Conservation (phyloP, 208 protist genomes). For the Acanthamoeba divionensis region DNA sequence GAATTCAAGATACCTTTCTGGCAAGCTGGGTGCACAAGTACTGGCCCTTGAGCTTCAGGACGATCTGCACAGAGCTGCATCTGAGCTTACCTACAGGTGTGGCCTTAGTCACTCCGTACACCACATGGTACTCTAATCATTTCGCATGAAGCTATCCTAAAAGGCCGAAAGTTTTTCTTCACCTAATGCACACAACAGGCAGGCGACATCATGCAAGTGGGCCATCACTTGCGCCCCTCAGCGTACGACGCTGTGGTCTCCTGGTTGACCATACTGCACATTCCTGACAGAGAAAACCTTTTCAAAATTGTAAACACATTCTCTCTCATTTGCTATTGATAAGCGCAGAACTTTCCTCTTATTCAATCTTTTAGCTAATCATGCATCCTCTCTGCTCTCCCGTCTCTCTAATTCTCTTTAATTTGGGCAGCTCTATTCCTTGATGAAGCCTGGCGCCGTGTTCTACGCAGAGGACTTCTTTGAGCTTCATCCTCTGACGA, state of each 20-base stretch:
- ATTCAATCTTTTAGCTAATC: too few relatives aligned
- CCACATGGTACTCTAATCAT: background rate
- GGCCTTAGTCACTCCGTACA: constrained; percentile 11
- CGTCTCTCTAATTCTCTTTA: too few relatives aligned
- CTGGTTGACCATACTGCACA: constrained; percentile 57
- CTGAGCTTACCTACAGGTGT: constrained; percentile 7
- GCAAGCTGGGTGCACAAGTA: constrained; percentile 10
- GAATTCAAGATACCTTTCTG: constrained; percentile 13
- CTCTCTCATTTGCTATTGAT: background rate
- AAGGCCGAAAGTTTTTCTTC: constrained; percentile 8
- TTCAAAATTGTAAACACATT: constrained; percentile 41
- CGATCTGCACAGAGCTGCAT: constrained; percentile 23
- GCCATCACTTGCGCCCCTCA: constrained; percentile 26
- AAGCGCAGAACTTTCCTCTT: too few relatives aligned
- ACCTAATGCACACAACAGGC: background rate
- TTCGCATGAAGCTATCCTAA: background rate
- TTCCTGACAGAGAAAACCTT: constrained; percentile 10
- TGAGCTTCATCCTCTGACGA: background rate
- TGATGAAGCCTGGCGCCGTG: constrained; percentile 45
- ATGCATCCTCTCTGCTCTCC: too few relatives aligned
- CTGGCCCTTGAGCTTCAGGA: constrained; percentile 55
- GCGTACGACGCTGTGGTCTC: constrained; percentile 58
- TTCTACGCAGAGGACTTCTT: constrained; percentile 63
- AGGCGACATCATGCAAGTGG: constrained; percentile 54
- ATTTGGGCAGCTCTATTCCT: constrained; percentile 25